Evolutionary conservation across 2,329 filamentous ascomycete species (phyloP).

Genomic region (Colletotrichum karsti): DNA sequence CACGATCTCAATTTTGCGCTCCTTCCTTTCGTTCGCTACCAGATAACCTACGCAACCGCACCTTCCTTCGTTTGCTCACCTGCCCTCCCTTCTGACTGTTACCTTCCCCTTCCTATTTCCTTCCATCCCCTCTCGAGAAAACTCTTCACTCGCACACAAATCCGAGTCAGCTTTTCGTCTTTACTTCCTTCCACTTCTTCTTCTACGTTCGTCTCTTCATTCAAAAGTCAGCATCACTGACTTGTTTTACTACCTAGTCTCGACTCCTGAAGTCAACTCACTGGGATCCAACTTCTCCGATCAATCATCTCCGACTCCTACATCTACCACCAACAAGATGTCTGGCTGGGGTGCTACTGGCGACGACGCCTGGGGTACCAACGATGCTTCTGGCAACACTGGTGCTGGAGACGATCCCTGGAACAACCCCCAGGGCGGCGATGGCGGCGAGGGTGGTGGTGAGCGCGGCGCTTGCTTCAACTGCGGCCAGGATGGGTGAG

Average conservation of each 20-base stretch:
- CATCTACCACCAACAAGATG: slow-evolving; percentile 5
- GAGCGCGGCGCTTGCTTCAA: slow-evolving; percentile 42
- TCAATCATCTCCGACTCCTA: not conserved
- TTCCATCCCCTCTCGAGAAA: not conserved
- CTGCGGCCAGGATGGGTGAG: slow-evolving; percentile 46
- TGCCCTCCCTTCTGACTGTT: too few species aligned
- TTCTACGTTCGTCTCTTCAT: not conserved
- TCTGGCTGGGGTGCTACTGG: not conserved
- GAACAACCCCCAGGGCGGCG: slow-evolving; percentile 15
- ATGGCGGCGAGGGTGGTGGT: slow-evolving; percentile 26
- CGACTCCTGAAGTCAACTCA: not conserved
- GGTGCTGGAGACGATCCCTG: slow-evolving; percentile 17
- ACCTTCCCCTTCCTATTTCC: too few species aligned
- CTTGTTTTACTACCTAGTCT: not conserved
- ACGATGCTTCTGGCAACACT: not conserved
- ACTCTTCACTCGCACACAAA: not conserved
- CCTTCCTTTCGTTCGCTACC: not conserved
- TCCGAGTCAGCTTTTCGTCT: not conserved
- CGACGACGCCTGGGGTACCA: slow-evolving; percentile 4
- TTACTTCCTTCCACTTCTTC: not conserved
- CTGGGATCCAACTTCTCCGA: not conserved
- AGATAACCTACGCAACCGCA: not conserved
- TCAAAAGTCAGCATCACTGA: not conserved
- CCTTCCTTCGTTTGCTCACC: not conserved
- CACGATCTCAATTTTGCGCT: not conserved